These are phyloP conservation scores for Zelopaecilomyces penicillatus DNA, from an alignment of 2,329 filamentous ascomycete genomes.

Conservation along the genomic window DNA sequence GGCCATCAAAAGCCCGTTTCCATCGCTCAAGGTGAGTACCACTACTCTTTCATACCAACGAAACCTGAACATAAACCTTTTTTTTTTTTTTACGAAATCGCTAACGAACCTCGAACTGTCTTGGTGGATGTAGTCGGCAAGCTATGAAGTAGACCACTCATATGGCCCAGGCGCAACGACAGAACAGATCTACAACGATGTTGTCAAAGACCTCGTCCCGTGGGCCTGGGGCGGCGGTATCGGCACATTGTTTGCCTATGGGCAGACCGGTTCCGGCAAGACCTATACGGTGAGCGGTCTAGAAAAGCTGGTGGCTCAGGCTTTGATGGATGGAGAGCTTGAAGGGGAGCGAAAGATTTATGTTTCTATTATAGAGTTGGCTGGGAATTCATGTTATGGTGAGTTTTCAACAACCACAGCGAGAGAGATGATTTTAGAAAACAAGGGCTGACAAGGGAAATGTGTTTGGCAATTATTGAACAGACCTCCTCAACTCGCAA, in stretches of 20 bases:
- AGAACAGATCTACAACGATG: constrained; percentile 30
- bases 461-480: neutral
- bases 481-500: constrained; percentile 34
- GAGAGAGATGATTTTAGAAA: neutral
- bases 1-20: constrained; percentile 19
- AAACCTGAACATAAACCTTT: too few species aligned
- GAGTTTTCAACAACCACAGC: constrained; percentile 2
- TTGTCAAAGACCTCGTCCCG: constrained; percentile 33
- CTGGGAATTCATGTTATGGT: constrained; percentile 27
- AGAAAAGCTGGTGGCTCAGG: constrained; percentile 30
- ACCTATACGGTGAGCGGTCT: constrained; percentile 35
- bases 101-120: neutral
- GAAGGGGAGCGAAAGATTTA: constrained; percentile 22
- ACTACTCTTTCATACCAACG: neutral
- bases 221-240: constrained; percentile 39
- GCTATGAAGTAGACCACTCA: constrained; percentile 26
- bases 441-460: neutral
- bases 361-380: constrained; percentile 31
- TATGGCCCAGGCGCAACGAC: constrained; percentile 28
- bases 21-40: constrained; percentile 21
- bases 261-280: constrained; percentile 42
- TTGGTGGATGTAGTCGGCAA: constrained; percentile 19
- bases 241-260: constrained; percentile 40
- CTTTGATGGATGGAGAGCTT: constrained; percentile 20
- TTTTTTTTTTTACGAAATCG: too few species aligned